phyloP scores from a whole-genome alignment of 2,329 filamentous ascomycete species.

The Colletotrichum sp. region DNA sequence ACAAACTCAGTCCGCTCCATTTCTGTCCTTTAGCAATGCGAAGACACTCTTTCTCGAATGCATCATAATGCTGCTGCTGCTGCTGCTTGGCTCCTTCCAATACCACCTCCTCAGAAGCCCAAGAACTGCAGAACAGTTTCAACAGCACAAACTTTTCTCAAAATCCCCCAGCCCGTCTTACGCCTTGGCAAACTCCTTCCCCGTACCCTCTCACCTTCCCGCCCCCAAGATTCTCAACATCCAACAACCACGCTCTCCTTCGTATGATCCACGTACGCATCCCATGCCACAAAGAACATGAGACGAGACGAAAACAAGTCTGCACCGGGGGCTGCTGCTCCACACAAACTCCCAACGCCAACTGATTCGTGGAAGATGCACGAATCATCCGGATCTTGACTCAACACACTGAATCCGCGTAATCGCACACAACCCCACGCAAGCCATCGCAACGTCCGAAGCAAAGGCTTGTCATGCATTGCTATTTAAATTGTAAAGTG shows the following conservation, averaged over 20 bases:
- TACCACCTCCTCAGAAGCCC: not conserved
- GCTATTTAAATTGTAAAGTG: not conserved
- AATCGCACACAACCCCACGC: not conserved
- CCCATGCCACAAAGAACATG: not conserved
- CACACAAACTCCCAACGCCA: no score
- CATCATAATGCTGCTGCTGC: not conserved
- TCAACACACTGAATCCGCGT: not conserved
- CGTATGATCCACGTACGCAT: not conserved
- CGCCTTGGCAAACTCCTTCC: not conserved
- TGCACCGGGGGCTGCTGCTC: no score
- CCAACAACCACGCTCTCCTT: not conserved
- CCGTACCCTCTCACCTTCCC: not conserved
- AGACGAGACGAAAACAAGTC: not conserved
- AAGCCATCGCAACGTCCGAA: not conserved
- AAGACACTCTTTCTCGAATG: accelerated
- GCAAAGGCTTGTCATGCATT: not conserved
- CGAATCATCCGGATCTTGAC: not conserved
- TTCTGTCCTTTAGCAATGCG: not conserved
- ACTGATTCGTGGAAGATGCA: not conserved
- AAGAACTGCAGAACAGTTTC: not conserved
- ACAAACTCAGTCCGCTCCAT: not conserved
- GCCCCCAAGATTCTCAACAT: not conserved
- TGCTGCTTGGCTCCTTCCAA: not conserved
- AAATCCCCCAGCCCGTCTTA: no score
- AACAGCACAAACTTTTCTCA: no score